Evolutionary conservation across 1,139 yeast genomes (phyloP).

Genomic region (Chernovozyma aurita): DNA sequence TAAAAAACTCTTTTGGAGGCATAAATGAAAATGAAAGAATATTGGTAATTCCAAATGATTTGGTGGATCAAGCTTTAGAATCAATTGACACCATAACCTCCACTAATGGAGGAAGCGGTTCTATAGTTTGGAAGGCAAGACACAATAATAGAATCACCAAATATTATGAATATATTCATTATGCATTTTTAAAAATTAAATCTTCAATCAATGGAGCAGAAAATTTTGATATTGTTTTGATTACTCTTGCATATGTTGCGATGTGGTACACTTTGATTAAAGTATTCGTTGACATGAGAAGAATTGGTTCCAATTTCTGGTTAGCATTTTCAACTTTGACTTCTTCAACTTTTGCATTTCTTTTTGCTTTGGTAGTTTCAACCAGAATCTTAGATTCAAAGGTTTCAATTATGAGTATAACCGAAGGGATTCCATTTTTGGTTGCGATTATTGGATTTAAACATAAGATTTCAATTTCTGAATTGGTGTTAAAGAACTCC

Average conservation of each 20-base stretch:
- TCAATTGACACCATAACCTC: conserved; percentile 26
- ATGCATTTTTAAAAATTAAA: conserved; percentile 41
- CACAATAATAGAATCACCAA: conserved; percentile 60
- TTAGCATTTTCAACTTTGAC: conserved; percentile 77
- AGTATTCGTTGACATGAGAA: conserved; percentile 76
- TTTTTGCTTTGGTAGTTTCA: conserved; percentile 73
- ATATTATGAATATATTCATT: conserved; percentile 56
- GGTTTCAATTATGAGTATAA: conserved; percentile 70
- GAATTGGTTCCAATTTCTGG: conserved; percentile 85
- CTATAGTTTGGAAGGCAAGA: conserved; percentile 62
- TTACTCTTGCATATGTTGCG: conserved; percentile 79
- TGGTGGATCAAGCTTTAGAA: conserved; percentile 27
- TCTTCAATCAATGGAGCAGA: conserved; percentile 73
- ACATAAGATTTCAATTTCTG: conserved; percentile 75
- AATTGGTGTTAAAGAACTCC: conserved; percentile 49
- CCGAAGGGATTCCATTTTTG: conserved; percentile 92
- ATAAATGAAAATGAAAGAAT: conserved; percentile 33
- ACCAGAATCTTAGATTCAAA: conserved; percentile 47
- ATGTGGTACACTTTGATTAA: conserved; percentile 85
- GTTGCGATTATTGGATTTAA: conserved; percentile 93
- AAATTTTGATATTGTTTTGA: conserved; percentile 76
- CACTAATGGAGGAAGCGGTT: conserved; percentile 26
- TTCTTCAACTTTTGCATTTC: conserved; percentile 81
- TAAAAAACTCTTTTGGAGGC: conserved; percentile 30
- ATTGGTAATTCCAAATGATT: conserved; percentile 36